Conservation (phyloP, 2,329 filamentous ascomycete genomes). For the Scorias spongiosa region DNA sequence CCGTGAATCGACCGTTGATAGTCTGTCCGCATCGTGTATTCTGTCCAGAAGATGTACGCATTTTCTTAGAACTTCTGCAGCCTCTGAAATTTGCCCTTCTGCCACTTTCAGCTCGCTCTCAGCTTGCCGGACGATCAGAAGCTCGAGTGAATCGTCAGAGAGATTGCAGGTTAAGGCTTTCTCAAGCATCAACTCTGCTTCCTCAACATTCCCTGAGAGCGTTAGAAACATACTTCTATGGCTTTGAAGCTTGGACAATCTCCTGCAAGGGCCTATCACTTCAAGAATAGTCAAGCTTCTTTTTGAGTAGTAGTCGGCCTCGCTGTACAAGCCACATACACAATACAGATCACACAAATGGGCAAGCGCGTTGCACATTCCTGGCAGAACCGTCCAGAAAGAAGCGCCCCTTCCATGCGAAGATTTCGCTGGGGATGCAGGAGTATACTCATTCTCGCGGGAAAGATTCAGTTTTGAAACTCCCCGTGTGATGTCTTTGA, state of each 20-base stretch:
- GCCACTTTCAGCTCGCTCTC: background rate
- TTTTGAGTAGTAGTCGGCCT: slow-evolving; percentile 77
- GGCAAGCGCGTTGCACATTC: slow-evolving; percentile 54
- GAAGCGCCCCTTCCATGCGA: slow-evolving; percentile 38
- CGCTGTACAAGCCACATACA: slow-evolving; percentile 72
- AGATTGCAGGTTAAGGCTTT: background rate
- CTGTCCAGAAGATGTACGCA: background rate
- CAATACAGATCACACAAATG: slow-evolving; percentile 67
- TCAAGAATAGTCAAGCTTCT: slow-evolving; percentile 65
- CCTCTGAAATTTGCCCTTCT: background rate
- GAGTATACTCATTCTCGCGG: slow-evolving; percentile 15
- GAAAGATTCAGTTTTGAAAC: slow-evolving; percentile 19
- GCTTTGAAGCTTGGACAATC: slow-evolving; percentile 6
- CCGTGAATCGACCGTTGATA: too few species aligned
- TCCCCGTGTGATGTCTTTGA: slow-evolving; percentile 9
- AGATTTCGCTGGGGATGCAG: slow-evolving; percentile 15
- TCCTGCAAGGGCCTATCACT: slow-evolving; percentile 5
- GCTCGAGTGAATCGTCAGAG: background rate
- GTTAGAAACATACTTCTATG: slow-evolving; percentile 12
- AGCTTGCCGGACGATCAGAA: background rate
- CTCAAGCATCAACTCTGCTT: slow-evolving; percentile 15
- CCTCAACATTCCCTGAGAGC: slow-evolving; percentile 12
- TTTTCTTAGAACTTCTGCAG: background rate
- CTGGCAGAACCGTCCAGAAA: slow-evolving; percentile 67
- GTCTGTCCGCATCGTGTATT: background rate